A percentile compares a stretch with the other conserved stretches of the same genome.
Evolutionary conservation across 228 moss, liverwort and hornwort species (phyloP).

Genomic region (Sphagnum fallax): DNA sequence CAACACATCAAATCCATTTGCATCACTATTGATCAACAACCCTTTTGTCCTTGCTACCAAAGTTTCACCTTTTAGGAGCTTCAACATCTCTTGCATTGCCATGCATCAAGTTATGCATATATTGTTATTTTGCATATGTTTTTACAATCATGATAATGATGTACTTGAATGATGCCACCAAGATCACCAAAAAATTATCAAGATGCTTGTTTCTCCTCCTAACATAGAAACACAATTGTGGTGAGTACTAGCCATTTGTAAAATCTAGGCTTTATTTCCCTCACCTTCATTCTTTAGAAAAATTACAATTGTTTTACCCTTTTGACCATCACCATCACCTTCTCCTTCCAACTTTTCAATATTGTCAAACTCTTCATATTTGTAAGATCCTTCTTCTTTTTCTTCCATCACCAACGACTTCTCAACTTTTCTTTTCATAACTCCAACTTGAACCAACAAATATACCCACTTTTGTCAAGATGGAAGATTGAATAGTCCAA

Average conservation of each 20-base stretch:
- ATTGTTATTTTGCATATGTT: slow-evolving; percentile 24
- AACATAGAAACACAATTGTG: neutral
- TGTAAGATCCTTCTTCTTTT: no score
- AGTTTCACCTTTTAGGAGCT: slow-evolving; percentile 59
- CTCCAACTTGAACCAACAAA: no score
- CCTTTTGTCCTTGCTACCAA: slow-evolving; percentile 26
- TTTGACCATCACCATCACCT: neutral
- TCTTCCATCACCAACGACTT: no score
- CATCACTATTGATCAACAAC: neutral
- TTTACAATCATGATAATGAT: slow-evolving; percentile 57
- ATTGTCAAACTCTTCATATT: neutral
- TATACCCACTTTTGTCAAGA: no score
- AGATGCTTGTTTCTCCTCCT: neutral
- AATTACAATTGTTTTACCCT: neutral
- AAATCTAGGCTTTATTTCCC: neutral
- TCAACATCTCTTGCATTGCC: slow-evolving; percentile 26
- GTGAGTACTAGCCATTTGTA: neutral
- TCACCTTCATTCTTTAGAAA: slow-evolving; percentile 2
- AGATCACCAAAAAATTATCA: neutral
- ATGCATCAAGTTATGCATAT: slow-evolving; percentile 21
- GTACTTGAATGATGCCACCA: slow-evolving; percentile 15
- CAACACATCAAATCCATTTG: slow-evolving; percentile 41
- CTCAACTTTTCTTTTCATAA: no score
- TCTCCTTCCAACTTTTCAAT: neutral
- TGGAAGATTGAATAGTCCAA: no score